A percentile compares a stretch with the other conserved stretches of the same genome.
These are phyloP conservation scores for Kitagawia praeruptora DNA, from an alignment of 129 eudicot genomes.

Conservation along the genomic window DNA sequence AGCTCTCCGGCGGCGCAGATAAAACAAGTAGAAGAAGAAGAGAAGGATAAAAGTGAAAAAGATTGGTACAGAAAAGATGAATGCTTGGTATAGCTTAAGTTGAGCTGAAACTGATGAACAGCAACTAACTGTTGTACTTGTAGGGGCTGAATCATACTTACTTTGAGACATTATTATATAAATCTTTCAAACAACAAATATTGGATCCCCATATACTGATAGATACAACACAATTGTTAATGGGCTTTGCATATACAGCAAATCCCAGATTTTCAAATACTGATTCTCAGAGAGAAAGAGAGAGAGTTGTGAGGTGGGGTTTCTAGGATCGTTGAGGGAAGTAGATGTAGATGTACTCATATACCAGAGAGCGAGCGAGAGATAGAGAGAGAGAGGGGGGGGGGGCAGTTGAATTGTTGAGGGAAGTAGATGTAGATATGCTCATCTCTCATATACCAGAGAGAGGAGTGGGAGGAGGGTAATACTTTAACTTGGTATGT, in stretches of 20 bases:
- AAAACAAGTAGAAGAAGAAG: constrained; percentile 59
- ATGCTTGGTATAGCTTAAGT: constrained; percentile 58
- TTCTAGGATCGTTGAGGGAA: neutral
- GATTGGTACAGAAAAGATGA: constrained; percentile 65
- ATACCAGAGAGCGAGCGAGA: no score
- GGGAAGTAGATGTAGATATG: neutral
- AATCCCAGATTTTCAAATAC: neutral
- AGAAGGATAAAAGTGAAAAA: constrained; percentile 63
- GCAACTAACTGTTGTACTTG: neutral
- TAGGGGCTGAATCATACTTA: neutral
- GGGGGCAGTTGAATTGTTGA: no score
- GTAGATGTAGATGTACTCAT: neutral
- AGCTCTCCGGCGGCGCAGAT: constrained; percentile 68
- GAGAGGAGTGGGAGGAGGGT: neutral
- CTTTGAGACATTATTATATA: neutral
- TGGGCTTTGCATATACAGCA: neutral
- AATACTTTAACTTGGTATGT: neutral
- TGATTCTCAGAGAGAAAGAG: neutral
- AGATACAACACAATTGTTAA: neutral
- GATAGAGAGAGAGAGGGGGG: neutral
- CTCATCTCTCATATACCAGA: no score
- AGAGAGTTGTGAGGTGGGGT: neutral
- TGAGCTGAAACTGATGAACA: constrained; percentile 18
- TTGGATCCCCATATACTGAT: neutral
- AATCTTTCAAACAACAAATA: neutral